These are phyloP conservation scores for Mortierella sp. DNA, from an alignment of 371 early-diverging fungal species.

Conservation along the genomic window DNA sequence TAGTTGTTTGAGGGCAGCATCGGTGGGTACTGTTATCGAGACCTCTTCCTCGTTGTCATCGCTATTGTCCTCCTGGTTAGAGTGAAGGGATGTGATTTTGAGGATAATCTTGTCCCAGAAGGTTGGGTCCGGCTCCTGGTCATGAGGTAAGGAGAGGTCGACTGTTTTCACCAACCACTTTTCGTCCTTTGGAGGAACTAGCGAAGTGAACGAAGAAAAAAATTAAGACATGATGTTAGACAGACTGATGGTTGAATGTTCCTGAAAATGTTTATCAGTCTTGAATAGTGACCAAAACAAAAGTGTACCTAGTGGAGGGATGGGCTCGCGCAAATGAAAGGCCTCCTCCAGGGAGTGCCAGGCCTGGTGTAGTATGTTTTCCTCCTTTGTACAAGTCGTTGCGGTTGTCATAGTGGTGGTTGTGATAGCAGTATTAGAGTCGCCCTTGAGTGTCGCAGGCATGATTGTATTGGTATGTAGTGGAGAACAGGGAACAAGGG, in stretches of 20 bases:
- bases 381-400: slow-evolving; percentile 19
- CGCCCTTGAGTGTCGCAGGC: background rate
- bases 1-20: slow-evolving; percentile 43
- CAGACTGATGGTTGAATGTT: background rate
- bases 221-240: background rate
- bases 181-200: slow-evolving; percentile 49
- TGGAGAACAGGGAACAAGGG: background rate
- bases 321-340: slow-evolving; percentile 39
- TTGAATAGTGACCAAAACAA: background rate
- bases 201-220: background rate
- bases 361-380: slow-evolving; percentile 36
- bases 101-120: slow-evolving; percentile 48
- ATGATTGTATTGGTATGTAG: background rate
- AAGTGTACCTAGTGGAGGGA: slow-evolving; percentile 46
- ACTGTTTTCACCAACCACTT: slow-evolving; percentile 49
- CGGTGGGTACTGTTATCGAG: slow-evolving; percentile 40
- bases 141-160: slow-evolving; percentile 31
- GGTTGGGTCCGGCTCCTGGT: slow-evolving; percentile 25
- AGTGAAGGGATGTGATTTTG: slow-evolving; percentile 20
- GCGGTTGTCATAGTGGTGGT: background rate
- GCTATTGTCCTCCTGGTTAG: background rate
- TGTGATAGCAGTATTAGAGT: background rate
- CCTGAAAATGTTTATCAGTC: background rate
- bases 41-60: slow-evolving; percentile 16
- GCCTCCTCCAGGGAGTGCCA: slow-evolving; percentile 53